These are phyloP conservation scores for Paramecium octaurelia DNA, from an alignment of 73 alveolate species.

Conservation along the genomic window DNA sequence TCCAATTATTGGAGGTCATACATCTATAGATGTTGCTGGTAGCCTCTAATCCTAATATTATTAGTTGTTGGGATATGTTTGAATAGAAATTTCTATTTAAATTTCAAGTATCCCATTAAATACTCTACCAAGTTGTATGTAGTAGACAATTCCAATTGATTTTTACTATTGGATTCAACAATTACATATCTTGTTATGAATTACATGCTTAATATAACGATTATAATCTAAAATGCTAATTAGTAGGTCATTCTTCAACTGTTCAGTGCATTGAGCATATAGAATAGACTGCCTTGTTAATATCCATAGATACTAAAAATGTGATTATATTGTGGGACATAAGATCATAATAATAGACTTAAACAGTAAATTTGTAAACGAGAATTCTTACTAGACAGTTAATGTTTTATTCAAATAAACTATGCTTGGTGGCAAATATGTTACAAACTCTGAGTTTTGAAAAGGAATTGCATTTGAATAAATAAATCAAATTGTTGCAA, in stretches of 20 bases:
- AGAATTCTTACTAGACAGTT: not conserved
- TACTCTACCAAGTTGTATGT: not conserved
- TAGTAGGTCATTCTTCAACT: not conserved
- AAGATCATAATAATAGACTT: not conserved
- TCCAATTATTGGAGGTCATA: not conserved
- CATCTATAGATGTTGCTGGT: not conserved
- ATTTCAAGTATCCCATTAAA: not conserved
- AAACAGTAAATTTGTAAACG: not conserved
- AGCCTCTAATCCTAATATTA: not conserved
- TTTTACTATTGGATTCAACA: constrained; percentile 25
- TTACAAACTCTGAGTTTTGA: not conserved
- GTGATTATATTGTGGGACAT: constrained; percentile 38
- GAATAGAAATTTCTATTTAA: not conserved
- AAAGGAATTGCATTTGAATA: not conserved
- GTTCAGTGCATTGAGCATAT: not conserved
- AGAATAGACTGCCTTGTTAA: not conserved
- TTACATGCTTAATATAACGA: constrained; percentile 37
- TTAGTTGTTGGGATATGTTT: constrained; percentile 39
- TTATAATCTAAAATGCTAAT: not conserved
- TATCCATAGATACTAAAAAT: constrained; percentile 17
- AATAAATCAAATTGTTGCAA: not conserved
- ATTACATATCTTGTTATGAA: not conserved
- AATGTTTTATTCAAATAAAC: not conserved
- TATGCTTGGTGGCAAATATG: not conserved
- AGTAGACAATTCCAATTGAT: not conserved